Evolutionary conservation across 139 green algal genomes (phyloP).

Genomic region (Coelastrella sp.): DNA sequence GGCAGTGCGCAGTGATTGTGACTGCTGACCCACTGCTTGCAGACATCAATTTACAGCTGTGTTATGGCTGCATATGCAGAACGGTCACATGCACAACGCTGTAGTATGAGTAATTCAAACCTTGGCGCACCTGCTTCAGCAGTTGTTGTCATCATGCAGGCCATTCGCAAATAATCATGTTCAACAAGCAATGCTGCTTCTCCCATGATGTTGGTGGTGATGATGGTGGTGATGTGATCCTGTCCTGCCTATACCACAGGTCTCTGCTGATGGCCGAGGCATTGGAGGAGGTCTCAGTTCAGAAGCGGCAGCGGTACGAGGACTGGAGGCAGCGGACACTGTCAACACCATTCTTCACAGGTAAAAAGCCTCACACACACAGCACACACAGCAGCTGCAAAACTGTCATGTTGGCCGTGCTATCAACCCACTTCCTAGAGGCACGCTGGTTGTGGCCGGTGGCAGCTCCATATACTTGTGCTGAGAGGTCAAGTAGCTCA

Average conservation of each 20-base stretch:
- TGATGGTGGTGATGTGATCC: not conserved
- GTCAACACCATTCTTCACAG: conserved; percentile 15
- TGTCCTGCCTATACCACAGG: not conserved
- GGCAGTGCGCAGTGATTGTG: too few relatives aligned
- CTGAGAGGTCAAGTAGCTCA: too few relatives aligned
- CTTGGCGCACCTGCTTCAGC: too few relatives aligned
- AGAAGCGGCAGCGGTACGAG: conserved; percentile 39
- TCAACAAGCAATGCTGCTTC: not conserved
- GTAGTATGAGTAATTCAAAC: not conserved
- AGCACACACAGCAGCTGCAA: too few relatives aligned
- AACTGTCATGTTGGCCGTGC: too few relatives aligned
- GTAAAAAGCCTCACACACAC: not conserved
- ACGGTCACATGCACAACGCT: too few relatives aligned
- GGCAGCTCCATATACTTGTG: too few relatives aligned
- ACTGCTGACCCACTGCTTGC: not conserved
- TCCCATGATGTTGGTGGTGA: not conserved
- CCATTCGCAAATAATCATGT: not conserved
- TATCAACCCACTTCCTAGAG: too few relatives aligned
- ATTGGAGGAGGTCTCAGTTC: conserved; percentile 34
- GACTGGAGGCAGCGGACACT: conserved; percentile 39
- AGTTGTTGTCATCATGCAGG: too few relatives aligned
- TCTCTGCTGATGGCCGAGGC: conserved; percentile 48
- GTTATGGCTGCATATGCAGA: too few relatives aligned
- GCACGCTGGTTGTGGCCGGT: too few relatives aligned
- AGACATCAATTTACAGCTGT: too few relatives aligned